A percentile compares a stretch with the other conserved stretches of the same genome.
Evolutionary conservation across 495 filamentous ascomycete species (phyloP).

Genomic region (Penicilliopsis zonata): DNA sequence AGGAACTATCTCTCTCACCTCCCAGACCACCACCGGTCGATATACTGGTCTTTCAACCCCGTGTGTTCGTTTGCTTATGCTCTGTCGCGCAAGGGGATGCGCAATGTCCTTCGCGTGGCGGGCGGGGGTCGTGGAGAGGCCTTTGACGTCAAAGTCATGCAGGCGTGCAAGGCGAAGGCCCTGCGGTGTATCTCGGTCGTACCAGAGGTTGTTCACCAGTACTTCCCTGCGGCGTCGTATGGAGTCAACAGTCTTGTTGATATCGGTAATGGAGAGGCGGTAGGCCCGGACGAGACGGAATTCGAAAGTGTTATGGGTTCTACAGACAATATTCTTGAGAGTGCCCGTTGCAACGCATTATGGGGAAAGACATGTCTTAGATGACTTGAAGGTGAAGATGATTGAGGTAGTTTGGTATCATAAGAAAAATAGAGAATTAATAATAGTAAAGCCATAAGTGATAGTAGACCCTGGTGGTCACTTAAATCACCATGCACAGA

Average conservation of each 20-base stretch:
- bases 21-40: slow-evolving; percentile 15
- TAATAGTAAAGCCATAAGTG: no score
- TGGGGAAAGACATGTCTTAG: slow-evolving; percentile 3
- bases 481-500: no score
- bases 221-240: slow-evolving; percentile 3
- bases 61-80: slow-evolving; percentile 37
- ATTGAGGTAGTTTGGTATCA: no score
- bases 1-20: slow-evolving; percentile 6
- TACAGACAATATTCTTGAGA: slow-evolving; percentile 11
- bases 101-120: slow-evolving; percentile 10
- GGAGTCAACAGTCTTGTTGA: slow-evolving; percentile 6
- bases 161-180: slow-evolving; percentile 3
- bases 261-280: slow-evolving; percentile 3
- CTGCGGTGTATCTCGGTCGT: slow-evolving; percentile 10
- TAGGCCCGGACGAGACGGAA: slow-evolving; percentile 1
- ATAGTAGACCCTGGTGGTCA: no score
- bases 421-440: no score
- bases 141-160: slow-evolving; percentile 10
- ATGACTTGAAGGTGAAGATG: no score
- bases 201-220: slow-evolving; percentile 11
- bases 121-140: slow-evolving; percentile 9
- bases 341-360: slow-evolving; percentile 8
- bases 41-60: slow-evolving; percentile 23
- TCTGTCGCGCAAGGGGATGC: slow-evolving; percentile 14
- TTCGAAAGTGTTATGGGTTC: slow-evolving; percentile 8